Evolutionary conservation across 2,329 filamentous ascomycete genomes (phyloP), one percentile per base, ranked within the genome.

Genomic region (Pseudopithomyces chartarum): DNA sequence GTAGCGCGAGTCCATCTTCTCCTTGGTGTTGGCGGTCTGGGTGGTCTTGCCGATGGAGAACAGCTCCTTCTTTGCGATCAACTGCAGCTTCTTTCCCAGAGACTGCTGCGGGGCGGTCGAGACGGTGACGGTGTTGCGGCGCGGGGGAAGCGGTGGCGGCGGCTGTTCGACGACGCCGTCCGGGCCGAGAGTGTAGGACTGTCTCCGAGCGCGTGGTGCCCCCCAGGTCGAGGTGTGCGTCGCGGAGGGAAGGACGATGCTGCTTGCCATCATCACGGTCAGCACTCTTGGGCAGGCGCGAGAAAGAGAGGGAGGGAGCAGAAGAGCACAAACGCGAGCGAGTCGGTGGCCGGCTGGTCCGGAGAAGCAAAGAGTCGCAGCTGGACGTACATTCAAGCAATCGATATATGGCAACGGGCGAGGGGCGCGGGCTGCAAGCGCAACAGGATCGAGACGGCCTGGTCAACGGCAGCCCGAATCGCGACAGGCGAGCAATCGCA

Each of bases 1-100:
- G 64, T 74, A 69, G 44, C 72, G 64, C 51, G 72, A 69, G 52
- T 71, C 71, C 73, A 75, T 76, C 59, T 54, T 61, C 2, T 19
- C 10, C 19, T 47, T 32, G 12, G 32, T 3, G 15, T 48, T 32
- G 20, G 38, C 15, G 6, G 32, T 29, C 23, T 48, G 32, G 32
- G 32, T 26, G 20, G 48, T 22, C n/a, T 38, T 40, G 22, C 22
- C 33, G 12, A 50, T 8, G 13, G 47, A 50, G 23, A 33, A 38
- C 34, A 51, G 23, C 48, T 51, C 17, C 38, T 51, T 51, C 45
- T 36, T 36, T 11, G 45, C 45, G 19, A 48, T 48, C 45, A 48
- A 8, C 26, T 40, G 48, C 22, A 51, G 48, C 38, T 51, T 40
- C 48, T 51, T 51, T 22, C 26, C 33, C 12, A 42, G n/a, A 48